A percentile compares a stretch with the other conserved stretches of the same genome.
These are phyloP conservation scores for Fagopyrum esculentum DNA, from an alignment of 148 eudicot genomes.

Conservation along the genomic window DNA sequence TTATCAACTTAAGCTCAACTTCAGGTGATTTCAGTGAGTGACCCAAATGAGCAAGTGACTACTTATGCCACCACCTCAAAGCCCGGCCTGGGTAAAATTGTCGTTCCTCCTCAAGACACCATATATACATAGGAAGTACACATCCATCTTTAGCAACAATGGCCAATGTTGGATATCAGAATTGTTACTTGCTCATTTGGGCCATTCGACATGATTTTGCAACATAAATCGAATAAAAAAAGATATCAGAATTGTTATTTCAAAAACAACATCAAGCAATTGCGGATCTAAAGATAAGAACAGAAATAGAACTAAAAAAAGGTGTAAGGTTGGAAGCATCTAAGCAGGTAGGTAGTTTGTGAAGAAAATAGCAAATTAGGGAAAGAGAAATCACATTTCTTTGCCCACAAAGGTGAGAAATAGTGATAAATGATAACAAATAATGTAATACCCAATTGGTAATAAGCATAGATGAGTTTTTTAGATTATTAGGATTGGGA, in stretches of 20 bases:
- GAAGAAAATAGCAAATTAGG: background rate
- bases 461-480: background rate
- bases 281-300: background rate
- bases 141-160: slow-evolving; percentile 86
- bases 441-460: slow-evolving; percentile 11
- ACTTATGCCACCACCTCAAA: slow-evolving; percentile 98
- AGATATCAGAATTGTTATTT: background rate
- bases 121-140: slow-evolving; percentile 67
- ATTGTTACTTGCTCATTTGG: no score
- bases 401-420: background rate
- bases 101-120: slow-evolving; percentile 97
- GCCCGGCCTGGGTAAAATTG: slow-evolving; percentile 88
- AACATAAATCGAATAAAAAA: background rate
- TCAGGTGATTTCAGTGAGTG: slow-evolving; percentile 79
- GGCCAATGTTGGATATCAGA: slow-evolving; percentile 83
- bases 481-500: background rate
- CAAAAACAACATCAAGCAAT: background rate
- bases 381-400: background rate
- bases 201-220: slow-evolving; percentile 23
- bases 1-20: slow-evolving; percentile 51
- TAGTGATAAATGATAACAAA: background rate
- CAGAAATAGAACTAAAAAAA: background rate
- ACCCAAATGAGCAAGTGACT: slow-evolving; percentile 62
- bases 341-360: slow-evolving; percentile 3
- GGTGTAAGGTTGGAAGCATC: background rate